phyloP scores from a whole-genome alignment of 306 rosid species.

The Rosa multiflora region DNA sequence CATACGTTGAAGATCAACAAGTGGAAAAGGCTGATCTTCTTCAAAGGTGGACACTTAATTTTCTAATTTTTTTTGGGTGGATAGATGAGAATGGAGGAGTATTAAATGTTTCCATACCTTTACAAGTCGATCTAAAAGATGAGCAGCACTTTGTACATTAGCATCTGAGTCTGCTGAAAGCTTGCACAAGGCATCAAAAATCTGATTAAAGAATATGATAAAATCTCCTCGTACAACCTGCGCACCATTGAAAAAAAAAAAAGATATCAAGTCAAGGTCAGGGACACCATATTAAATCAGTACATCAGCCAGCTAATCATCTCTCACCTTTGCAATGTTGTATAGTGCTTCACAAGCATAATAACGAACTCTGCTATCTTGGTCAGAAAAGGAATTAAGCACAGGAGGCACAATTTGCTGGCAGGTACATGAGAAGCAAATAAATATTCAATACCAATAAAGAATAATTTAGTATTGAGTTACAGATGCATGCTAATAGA shows the following conservation, averaged over 20 bases:
- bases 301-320: conserved; percentile 25
- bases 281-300: conserved; percentile 13
- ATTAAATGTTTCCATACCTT: conserved; percentile 48
- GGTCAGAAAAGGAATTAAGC: conserved; percentile 82
- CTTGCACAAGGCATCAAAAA: conserved; percentile 97
- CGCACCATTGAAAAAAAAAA: conserved; percentile 20
- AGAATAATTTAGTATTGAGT: neutral
- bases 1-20: conserved; percentile 19
- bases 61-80: neutral
- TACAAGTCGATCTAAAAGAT: conserved; percentile 95
- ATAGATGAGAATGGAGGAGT: conserved; percentile 15
- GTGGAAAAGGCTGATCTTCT: conserved; percentile 23
- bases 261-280: conserved; percentile 32
- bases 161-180: conserved; percentile 97
- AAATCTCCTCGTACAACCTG: conserved; percentile 99
- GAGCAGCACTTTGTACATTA: conserved; percentile 98
- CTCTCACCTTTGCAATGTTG: conserved; percentile 92
- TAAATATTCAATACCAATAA: conserved; percentile 1
- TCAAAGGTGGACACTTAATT: conserved; percentile 7
- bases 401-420: conserved; percentile 99
- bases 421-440: conserved; percentile 31
- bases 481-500: neutral
- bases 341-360: conserved; percentile 98
- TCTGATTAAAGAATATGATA: conserved; percentile 90
- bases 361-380: conserved; percentile 98